These are phyloP conservation scores for Mentha longifolia DNA, from an alignment of 257 asterid genomes.

Conservation along the genomic window DNA sequence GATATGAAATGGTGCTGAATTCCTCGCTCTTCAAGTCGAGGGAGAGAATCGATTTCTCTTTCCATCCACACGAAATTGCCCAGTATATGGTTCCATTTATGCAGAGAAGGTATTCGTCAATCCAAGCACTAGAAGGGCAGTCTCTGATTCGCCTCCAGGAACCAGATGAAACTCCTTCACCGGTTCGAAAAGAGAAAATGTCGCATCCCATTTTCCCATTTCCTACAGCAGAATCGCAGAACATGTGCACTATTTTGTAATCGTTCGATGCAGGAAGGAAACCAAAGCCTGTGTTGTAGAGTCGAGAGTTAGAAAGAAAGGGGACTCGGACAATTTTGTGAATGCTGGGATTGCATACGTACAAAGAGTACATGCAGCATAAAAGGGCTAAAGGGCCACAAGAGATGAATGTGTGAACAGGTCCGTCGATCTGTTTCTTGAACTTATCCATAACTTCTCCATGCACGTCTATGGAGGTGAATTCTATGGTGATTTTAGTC, in stretches of 20 bases:
- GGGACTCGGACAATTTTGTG: conserved; percentile 34
- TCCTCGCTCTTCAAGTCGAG: background rate
- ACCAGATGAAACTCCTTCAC: background rate
- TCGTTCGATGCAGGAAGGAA: conserved; percentile 41
- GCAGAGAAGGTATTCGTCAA: background rate
- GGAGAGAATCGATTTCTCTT: background rate
- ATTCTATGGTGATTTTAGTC: conserved; percentile 27
- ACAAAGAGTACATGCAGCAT: conserved; percentile 6
- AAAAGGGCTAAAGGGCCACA: background rate
- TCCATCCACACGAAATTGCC: background rate
- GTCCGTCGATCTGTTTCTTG: conserved; percentile 38
- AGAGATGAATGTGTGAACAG: background rate
- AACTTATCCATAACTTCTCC: conserved; percentile 33
- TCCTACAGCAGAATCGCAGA: conserved; percentile 32
- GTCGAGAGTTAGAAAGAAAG: background rate
- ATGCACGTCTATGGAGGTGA: conserved; percentile 45
- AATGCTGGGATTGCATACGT: conserved; percentile 49
- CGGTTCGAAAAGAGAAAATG: conserved; percentile 29
- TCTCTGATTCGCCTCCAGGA: background rate
- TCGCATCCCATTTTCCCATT: conserved; percentile 46
- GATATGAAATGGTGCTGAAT: background rate
- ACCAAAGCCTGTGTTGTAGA: conserved; percentile 50
- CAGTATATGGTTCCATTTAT: background rate
- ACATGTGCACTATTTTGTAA: conserved; percentile 53
- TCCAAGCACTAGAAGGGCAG: conserved; percentile 1